Percentiles rank a stretch among this genome's conserved stretches.
These are phyloP conservation scores for Lizonia empirigonia DNA, from an alignment of 2,329 filamentous ascomycete genomes.

Conservation along the genomic window DNA sequence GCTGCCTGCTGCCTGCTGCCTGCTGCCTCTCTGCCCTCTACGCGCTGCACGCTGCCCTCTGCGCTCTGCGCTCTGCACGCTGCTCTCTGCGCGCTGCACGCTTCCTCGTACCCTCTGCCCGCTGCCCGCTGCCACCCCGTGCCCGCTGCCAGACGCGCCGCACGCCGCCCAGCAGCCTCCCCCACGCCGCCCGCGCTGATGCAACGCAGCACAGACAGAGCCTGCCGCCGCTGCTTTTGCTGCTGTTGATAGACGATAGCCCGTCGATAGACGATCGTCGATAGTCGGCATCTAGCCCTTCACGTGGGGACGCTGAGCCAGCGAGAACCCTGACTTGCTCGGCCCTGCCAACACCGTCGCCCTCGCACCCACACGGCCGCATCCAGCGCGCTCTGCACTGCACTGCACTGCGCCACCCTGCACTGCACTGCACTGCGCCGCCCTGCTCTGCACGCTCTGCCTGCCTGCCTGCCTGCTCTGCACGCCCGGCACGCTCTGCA, in stretches of 20 bases:
- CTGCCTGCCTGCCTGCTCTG: neutral
- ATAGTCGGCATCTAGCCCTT: constrained; percentile 19
- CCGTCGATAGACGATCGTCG: constrained; percentile 11
- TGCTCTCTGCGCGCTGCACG: neutral
- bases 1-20: neutral
- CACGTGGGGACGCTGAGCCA: constrained; percentile 40
- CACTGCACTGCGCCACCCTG: neutral
- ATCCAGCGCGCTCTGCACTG: constrained; percentile 6
- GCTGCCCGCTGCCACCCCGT: constrained; percentile 3
- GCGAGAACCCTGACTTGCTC: constrained; percentile 17
- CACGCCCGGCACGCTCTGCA: neutral
- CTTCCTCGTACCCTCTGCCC: neutral
- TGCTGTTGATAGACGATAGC: constrained; percentile 15
- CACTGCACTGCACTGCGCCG: neutral
- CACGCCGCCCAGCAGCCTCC: constrained; percentile 8
- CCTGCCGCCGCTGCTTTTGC: constrained; percentile 18
- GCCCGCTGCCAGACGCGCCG: constrained; percentile 10
- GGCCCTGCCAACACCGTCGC: constrained; percentile 4
- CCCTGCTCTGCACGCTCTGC: neutral
- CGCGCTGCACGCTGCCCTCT: constrained; percentile 5
- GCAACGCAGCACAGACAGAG: constrained; percentile 27
- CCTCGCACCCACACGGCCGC: constrained; percentile 13
- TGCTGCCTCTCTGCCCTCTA: neutral
- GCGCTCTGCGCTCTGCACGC: neutral
- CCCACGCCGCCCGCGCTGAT: constrained; percentile 33